Conservation (phyloP, 208 protist genomes). For the Lotmaria passim region DNA sequence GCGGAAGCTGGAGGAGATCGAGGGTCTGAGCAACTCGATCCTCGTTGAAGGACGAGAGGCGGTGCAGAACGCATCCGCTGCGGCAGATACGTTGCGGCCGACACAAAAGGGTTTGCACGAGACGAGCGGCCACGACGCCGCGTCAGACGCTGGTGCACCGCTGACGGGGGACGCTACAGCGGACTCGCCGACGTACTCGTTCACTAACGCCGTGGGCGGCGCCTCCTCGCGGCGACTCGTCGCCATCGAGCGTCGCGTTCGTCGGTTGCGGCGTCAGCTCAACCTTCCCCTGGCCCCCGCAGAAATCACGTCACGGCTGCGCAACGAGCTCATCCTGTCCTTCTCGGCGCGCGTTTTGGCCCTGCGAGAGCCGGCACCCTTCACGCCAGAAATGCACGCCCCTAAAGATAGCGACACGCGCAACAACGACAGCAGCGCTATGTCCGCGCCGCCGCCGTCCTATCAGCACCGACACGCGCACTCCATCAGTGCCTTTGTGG, state of each 20-base stretch:
- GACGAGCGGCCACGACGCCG: background rate
- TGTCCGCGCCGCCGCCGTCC: background rate
- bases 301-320: constrained; percentile 66
- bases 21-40: constrained; percentile 38
- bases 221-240: constrained; percentile 29
- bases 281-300: constrained; percentile 41
- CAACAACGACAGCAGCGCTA: background rate
- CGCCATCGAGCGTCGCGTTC: constrained; percentile 35
- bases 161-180: background rate
- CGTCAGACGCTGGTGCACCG: background rate
- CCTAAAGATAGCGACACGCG: background rate
- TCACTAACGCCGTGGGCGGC: constrained; percentile 4
- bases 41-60: constrained; percentile 21
- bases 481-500: constrained; percentile 72
- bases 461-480: constrained; percentile 37
- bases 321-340: constrained; percentile 76
- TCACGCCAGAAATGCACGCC: constrained; percentile 12
- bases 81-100: background rate
- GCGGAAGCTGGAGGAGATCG: constrained; percentile 52
- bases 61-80: background rate
- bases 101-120: background rate
- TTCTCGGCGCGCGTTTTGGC: constrained; percentile 82
- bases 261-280: constrained; percentile 47
- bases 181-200: background rate
- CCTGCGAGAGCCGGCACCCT: constrained; percentile 45